Evolutionary conservation across 2,329 filamentous ascomycete species (phyloP), one percentile per base, ranked within the genome.

Genomic region (Colletotrichum gloeosporioides): DNA sequence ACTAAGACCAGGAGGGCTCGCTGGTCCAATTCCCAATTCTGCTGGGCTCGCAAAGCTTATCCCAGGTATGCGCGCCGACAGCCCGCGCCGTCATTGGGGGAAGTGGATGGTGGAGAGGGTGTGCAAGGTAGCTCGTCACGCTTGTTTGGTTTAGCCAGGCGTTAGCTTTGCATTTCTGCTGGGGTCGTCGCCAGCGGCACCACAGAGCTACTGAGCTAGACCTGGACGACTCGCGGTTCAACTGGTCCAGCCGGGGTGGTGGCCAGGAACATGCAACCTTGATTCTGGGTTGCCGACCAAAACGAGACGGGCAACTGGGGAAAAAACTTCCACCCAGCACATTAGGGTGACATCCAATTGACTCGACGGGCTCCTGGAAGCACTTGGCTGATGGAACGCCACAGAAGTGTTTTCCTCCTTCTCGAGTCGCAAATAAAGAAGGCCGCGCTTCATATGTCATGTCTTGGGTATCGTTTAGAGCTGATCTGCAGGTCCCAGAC

Each of bases 261-360:
- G 64, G 55, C 73, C 63, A 76, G 73, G 70, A 64, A 76, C 70
- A 73, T 73, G 55, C 70, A 69, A 76, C 57, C 53, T 59, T 65
- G 57, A 34, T 64, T 62, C 57, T 68, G 25, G 61, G 34, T 59
- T 59, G 55, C 55, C 27, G 55, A 27, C 55, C 22, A 27, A 29
- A 29, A 29, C 55, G 55, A 59, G 55, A 25, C 22, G 25, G 22
- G 55, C 59, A 13, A 62, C 31, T 39, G 62, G 62, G 32, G 29
- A 32, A 64, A 64, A 27, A 39, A 63, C 12, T 34, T 39, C 49
- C 59, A 62, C 18, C 1, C 34, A 53, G 18, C 36, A 71, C 18
- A 34, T 36, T 64, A 31, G 25, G 71, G 65, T 73, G 39, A 39
- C 71, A 69, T 65, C 57, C 73, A 73, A 69, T 69, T 36, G 69